phyloP scores from a whole-genome alignment of 2,329 filamentous ascomycete species.

The Beauveria sp. region DNA sequence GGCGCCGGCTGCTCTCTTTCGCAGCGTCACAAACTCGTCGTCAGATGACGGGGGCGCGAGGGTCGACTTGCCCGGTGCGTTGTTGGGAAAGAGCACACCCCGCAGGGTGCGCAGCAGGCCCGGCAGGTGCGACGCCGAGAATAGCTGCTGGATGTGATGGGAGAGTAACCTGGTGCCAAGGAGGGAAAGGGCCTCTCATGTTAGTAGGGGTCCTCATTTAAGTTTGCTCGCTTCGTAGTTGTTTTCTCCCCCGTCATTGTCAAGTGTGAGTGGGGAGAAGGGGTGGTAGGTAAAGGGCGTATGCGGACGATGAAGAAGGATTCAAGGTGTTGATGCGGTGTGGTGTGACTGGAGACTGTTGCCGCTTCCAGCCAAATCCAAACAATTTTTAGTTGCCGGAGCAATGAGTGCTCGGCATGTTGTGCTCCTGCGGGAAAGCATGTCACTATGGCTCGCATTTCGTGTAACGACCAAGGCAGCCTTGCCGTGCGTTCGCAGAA shows the following conservation, averaged over 20 bases:
- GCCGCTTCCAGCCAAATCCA: neutral
- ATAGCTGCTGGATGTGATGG: constrained; percentile 46
- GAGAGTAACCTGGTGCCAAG: constrained; percentile 47
- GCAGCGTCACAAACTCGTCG: constrained; percentile 53
- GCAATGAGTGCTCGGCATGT: neutral
- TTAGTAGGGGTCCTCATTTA: constrained; percentile 4
- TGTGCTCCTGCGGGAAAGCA: neutral
- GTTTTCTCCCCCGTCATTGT: neutral
- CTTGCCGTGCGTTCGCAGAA: neutral
- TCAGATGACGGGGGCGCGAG: constrained; percentile 53
- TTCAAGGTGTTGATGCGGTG: neutral
- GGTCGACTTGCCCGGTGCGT: constrained; percentile 59
- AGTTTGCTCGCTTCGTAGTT: constrained; percentile 4
- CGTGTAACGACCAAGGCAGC: neutral
- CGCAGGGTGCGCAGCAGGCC: constrained; percentile 63
- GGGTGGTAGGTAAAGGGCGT: neutral
- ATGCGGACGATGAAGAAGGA: neutral
- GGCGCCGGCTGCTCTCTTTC: constrained; percentile 58
- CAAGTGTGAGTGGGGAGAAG: neutral
- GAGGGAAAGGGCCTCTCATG: constrained; percentile 18
- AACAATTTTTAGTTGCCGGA: neutral
- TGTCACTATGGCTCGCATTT: neutral
- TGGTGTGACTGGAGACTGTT: neutral
- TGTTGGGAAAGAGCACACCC: constrained; percentile 78
- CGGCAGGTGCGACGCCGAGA: constrained; percentile 59